Conservation (phyloP, 768 basidiomycete genomes). For the Suillus paluster region DNA sequence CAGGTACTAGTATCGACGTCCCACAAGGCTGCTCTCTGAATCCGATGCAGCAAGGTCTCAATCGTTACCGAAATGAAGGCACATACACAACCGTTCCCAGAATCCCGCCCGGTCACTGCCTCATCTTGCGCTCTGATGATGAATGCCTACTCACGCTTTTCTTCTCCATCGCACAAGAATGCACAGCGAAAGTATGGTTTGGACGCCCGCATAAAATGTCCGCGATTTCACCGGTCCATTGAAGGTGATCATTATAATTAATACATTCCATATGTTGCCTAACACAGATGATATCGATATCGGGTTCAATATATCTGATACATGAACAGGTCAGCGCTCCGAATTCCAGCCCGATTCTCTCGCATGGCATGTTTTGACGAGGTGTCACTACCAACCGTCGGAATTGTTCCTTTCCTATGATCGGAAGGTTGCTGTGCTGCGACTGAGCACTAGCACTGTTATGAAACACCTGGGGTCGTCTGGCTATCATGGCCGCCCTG, state of each 20-base stretch:
- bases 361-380: background rate
- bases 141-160: background rate
- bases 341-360: background rate
- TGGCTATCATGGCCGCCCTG: background rate
- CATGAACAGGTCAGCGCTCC: background rate
- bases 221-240: background rate
- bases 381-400: background rate
- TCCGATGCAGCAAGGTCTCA: too few species aligned
- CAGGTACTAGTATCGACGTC: background rate
- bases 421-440: background rate
- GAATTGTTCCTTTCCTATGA: background rate
- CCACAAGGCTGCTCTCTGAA: too few species aligned
- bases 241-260: background rate
- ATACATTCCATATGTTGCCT: background rate
- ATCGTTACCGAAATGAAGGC: background rate
- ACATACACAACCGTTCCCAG: background rate
- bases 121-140: background rate
- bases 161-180: background rate
- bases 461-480: background rate
- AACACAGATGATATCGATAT: background rate
- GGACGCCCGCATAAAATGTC: background rate
- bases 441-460: background rate
- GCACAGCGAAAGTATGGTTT: too few species aligned
- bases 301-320: background rate
- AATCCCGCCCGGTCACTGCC: background rate